Evolutionary conservation across 1,284 basidiomycete species (phyloP).

Genomic region (Crepidotus sp.): DNA sequence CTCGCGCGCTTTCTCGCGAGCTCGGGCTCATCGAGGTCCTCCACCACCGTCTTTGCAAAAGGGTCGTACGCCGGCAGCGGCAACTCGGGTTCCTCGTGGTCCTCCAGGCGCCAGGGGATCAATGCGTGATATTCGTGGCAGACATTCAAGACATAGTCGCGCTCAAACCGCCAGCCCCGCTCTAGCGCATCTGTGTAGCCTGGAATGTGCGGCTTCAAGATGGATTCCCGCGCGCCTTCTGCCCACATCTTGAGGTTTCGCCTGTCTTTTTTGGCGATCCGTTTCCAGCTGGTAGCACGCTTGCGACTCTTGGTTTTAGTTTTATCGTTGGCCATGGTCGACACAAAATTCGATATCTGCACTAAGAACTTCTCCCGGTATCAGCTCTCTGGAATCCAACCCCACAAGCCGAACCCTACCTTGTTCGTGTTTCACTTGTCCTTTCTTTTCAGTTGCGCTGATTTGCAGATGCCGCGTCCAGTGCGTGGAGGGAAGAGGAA

Average conservation of each 20-base stretch:
- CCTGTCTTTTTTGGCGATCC: not conserved
- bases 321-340: not conserved
- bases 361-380: too few relatives aligned
- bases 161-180: not conserved
- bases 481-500: too few relatives aligned
- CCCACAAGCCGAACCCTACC: too few relatives aligned
- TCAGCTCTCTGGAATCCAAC: too few relatives aligned
- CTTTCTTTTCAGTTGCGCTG: too few relatives aligned
- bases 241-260: constrained; percentile 2
- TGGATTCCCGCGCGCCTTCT: not conserved
- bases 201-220: not conserved
- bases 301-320: not conserved
- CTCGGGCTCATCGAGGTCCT: not conserved
- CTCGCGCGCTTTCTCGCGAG: not conserved
- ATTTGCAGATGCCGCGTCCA: too few relatives aligned
- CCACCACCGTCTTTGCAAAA: not conserved
- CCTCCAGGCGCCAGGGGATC: not conserved
- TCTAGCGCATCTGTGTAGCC: not conserved
- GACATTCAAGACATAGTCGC: not conserved
- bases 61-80: not conserved
- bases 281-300: not conserved
- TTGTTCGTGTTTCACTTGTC: too few relatives aligned
- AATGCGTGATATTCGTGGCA: not conserved
- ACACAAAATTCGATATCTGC: too few relatives aligned
- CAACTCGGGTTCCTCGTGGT: not conserved